Percentiles rank a stretch among this genome's conserved stretches.
Evolutionary conservation across 352 stramenopile genomes (phyloP).

Genomic region (Globisporangium emineosum): DNA sequence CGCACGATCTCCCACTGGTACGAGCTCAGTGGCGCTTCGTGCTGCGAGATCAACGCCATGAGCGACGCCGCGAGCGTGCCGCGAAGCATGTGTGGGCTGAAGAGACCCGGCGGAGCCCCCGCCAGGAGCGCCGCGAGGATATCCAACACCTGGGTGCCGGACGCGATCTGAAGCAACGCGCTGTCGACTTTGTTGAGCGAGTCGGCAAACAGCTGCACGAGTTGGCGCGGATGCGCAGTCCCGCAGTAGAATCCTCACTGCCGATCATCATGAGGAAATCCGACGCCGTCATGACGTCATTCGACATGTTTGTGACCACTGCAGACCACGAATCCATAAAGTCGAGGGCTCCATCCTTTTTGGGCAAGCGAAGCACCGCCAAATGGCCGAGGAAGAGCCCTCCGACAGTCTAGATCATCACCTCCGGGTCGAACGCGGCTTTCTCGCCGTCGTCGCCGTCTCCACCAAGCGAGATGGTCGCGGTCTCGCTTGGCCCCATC

Average conservation of each 20-base stretch:
- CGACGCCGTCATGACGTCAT: constrained; percentile 51
- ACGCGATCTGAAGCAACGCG: constrained; percentile 43
- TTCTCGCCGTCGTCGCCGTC: constrained; percentile 27
- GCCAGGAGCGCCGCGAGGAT: constrained; percentile 56
- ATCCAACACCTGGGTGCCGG: constrained; percentile 61
- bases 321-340: constrained; percentile 75
- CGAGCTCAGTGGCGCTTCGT: constrained; percentile 29
- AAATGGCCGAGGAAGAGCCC: constrained; percentile 58
- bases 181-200: constrained; percentile 42
- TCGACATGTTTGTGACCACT: constrained; percentile 52
- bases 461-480: constrained; percentile 27
- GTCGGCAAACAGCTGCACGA: constrained; percentile 48
- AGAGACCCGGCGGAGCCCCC: constrained; percentile 45
- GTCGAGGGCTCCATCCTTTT: constrained; percentile 51
- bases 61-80: constrained; percentile 40
- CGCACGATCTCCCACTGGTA: constrained; percentile 46
- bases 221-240: constrained; percentile 38
- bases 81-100: constrained; percentile 77
- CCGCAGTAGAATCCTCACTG: constrained; percentile 27
- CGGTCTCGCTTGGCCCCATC: constrained; percentile 52
- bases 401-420: constrained; percentile 40
- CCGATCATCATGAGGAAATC: constrained; percentile 65
- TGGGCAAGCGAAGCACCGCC: constrained; percentile 42
- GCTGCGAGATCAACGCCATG: constrained; percentile 36
- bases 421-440: constrained; percentile 27